phyloP scores from a whole-genome alignment of 495 filamentous ascomycete species.

The Penicillium longicatenatum region DNA sequence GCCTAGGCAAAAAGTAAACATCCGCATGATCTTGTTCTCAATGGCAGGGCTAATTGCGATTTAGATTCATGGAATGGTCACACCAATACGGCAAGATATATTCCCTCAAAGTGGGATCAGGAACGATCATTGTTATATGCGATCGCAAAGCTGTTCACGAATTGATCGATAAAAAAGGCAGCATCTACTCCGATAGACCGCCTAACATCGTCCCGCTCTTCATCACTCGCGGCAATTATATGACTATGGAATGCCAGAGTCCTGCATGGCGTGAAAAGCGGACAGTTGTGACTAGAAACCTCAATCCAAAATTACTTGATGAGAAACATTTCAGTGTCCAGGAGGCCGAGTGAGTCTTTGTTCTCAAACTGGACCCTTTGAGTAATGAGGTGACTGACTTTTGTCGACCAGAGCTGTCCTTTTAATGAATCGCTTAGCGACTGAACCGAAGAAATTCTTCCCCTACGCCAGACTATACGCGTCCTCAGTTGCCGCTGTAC shows the following conservation, averaged over 20 bases:
- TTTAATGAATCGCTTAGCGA: too few species aligned
- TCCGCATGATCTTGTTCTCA: too few species aligned
- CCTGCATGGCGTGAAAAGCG: constrained; percentile 39
- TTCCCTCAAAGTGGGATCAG: constrained; percentile 6
- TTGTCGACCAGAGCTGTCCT: too few species aligned
- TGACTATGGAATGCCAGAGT: constrained; percentile 29
- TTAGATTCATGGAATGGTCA: constrained; percentile 12
- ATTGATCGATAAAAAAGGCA: constrained; percentile 45
- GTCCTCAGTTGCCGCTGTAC: too few species aligned
- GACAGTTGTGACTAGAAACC: constrained; percentile 42
- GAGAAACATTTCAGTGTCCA: constrained; percentile 30
- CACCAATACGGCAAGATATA: constrained; percentile 7
- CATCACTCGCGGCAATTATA: constrained; percentile 46
- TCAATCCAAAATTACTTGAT: constrained; percentile 38
- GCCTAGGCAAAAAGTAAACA: too few species aligned
- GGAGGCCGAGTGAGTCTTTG: too few species aligned
- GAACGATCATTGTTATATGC: constrained; percentile 34
- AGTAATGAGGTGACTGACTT: too few species aligned
- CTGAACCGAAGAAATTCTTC: too few species aligned
- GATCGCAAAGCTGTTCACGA: constrained; percentile 38
- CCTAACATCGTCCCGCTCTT: constrained; percentile 45
- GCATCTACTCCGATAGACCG: constrained; percentile 49
- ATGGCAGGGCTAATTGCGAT: neutral
- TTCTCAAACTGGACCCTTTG: too few species aligned
- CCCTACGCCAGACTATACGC: too few species aligned